Percentiles rank a stretch among this genome's conserved stretches.
phyloP scores from a whole-genome alignment of 2,329 filamentous ascomycete genomes.

The Claviceps sp. region DNA sequence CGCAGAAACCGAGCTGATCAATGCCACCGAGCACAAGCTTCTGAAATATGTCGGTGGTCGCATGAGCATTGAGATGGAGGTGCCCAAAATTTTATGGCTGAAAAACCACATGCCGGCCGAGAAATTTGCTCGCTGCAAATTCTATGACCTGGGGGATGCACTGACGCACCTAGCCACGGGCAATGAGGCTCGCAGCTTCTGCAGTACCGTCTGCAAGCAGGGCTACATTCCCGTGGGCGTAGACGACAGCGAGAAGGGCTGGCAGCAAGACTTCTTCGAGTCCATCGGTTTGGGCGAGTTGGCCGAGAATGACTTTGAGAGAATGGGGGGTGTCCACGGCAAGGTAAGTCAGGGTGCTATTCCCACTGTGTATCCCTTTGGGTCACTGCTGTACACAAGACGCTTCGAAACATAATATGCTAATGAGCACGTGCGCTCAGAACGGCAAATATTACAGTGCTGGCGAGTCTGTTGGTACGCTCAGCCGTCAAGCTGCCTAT shows the following conservation, averaged over 20 bases:
- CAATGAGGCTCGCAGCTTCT: slow-evolving; percentile 83
- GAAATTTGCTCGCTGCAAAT: slow-evolving; percentile 85
- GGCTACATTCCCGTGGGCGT: slow-evolving; percentile 94
- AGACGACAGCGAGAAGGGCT: slow-evolving; percentile 92
- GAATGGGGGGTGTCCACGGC: slow-evolving; percentile 87
- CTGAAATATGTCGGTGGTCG: slow-evolving; percentile 92
- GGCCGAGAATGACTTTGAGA: slow-evolving; percentile 73
- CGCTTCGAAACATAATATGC: background rate
- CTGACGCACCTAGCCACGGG: slow-evolving; percentile 91
- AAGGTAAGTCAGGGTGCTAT: slow-evolving; percentile 43
- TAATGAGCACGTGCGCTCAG: slow-evolving; percentile 31
- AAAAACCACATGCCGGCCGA: slow-evolving; percentile 96
- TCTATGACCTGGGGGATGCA: slow-evolving; percentile 88
- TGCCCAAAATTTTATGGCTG: slow-evolving; percentile 94
- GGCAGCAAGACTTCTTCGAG: slow-evolving; percentile 89
- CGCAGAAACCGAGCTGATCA: slow-evolving; percentile 85
- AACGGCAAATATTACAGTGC: slow-evolving; percentile 86
- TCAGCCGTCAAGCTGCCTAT: slow-evolving; percentile 69
- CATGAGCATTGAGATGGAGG: slow-evolving; percentile 99
- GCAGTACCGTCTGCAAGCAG: slow-evolving; percentile 94
- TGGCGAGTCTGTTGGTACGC: slow-evolving; percentile 74
- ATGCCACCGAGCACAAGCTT: slow-evolving; percentile 81
- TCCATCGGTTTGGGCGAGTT: slow-evolving; percentile 80
- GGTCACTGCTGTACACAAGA: background rate
- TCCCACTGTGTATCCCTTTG: too few species aligned